phyloP scores from a whole-genome alignment of 225 moss, liverwort and hornwort species.

The Pseudoscleropodium purum region DNA sequence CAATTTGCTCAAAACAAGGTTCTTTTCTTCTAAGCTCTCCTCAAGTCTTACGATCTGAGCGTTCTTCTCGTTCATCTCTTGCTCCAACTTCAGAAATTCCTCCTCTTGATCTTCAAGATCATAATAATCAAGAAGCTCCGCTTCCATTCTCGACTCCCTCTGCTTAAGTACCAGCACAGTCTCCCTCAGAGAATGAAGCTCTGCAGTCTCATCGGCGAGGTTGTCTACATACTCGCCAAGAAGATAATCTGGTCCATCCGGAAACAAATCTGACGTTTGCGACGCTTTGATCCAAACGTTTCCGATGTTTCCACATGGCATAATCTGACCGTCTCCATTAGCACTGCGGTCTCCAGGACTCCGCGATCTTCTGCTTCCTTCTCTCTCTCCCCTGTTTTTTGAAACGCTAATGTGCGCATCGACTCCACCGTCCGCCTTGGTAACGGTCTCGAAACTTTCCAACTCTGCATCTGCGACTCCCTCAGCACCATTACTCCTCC shows the following conservation, averaged over 20 bases:
- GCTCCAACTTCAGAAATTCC: slow-evolving; percentile 47
- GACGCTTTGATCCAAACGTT: slow-evolving; percentile 1
- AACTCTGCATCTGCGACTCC: slow-evolving; percentile 8
- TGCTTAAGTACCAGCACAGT: slow-evolving; percentile 56
- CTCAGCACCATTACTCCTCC: slow-evolving; percentile 16
- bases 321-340: slow-evolving; percentile 38
- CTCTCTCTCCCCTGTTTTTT: slow-evolving; percentile 8
- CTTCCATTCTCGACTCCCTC: slow-evolving; percentile 61
- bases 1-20: not conserved
- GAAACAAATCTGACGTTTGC: slow-evolving; percentile 24
- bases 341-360: slow-evolving; percentile 13
- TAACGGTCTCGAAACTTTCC: not conserved
- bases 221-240: slow-evolving; percentile 62
- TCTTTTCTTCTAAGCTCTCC: slow-evolving; percentile 40
- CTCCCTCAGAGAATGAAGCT: slow-evolving; percentile 53
- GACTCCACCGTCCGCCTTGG: slow-evolving; percentile 1
- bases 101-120: slow-evolving; percentile 28
- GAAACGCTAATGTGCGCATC: not conserved
- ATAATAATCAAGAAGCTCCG: slow-evolving; percentile 57
- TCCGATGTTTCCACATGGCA: slow-evolving; percentile 11
- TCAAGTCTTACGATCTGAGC: not conserved
- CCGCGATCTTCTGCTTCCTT: slow-evolving; percentile 15
- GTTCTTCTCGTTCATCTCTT: slow-evolving; percentile 41
- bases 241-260: slow-evolving; percentile 36
- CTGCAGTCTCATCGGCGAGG: slow-evolving; percentile 56